These are phyloP conservation scores for Monilinia vaccinii-corymbosi DNA, from an alignment of 2,329 filamentous ascomycete species.

Conservation along the genomic window DNA sequence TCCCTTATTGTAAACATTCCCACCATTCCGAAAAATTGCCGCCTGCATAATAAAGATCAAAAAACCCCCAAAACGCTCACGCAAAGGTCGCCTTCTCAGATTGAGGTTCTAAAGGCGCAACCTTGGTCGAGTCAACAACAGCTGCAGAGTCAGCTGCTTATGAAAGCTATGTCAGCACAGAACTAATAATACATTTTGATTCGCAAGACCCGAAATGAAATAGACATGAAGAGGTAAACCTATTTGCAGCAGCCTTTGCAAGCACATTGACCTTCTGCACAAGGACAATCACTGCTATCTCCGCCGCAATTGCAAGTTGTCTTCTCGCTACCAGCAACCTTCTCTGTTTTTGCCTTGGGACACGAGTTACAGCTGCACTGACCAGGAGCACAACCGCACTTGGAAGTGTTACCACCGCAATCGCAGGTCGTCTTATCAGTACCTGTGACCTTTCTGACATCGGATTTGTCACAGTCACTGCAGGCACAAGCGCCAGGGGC, in stretches of 20 bases:
- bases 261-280: conserved; percentile 22
- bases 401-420: conserved; percentile 31
- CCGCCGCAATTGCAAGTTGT: conserved; percentile 32
- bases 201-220: conserved; percentile 8
- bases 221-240: conserved; percentile 1
- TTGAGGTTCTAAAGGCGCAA: conserved; percentile 23
- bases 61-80: conserved; percentile 11
- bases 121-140: conserved; percentile 22
- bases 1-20: conserved; percentile 2
- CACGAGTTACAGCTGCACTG: conserved; percentile 34
- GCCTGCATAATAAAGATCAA: background rate
- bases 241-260: conserved; percentile 27
- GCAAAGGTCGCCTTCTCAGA: conserved; percentile 21
- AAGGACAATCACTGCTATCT: conserved; percentile 29
- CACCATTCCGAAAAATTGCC: background rate
- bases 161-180: conserved; percentile 20
- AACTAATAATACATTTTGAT: conserved; percentile 16
- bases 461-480: conserved; percentile 37
- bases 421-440: conserved; percentile 34
- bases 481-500: conserved; percentile 39
- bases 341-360: conserved; percentile 32
- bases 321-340: conserved; percentile 30
- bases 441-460: conserved; percentile 31
- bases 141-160: conserved; percentile 17
- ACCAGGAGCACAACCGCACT: conserved; percentile 32